A percentile compares a stretch with the other conserved stretches of the same genome.
Evolutionary conservation across 805 yeast genomes (phyloP).

Genomic region (Saturnispora galanensis): DNA sequence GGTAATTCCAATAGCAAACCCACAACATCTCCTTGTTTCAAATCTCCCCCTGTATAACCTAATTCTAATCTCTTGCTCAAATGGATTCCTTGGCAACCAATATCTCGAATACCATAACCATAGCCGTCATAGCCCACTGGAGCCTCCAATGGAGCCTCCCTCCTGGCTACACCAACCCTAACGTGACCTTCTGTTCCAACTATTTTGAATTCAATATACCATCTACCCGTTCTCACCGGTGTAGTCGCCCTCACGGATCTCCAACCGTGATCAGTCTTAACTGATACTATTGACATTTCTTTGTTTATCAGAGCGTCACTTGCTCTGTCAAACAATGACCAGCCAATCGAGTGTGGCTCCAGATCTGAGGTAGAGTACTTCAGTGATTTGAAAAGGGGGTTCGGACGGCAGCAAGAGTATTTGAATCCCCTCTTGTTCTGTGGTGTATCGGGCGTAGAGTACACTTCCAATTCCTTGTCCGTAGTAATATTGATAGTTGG

Average conservation of each 20-base stretch:
- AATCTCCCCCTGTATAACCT: constrained; percentile 19
- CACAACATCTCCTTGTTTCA: constrained; percentile 68
- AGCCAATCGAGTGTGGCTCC: constrained; percentile 50
- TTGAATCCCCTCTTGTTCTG: constrained; percentile 71
- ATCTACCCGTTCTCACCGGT: constrained; percentile 65
- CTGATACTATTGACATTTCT: constrained; percentile 37
- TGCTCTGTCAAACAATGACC: constrained; percentile 62
- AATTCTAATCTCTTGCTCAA: constrained; percentile 55
- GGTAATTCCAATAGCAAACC: constrained; percentile 76
- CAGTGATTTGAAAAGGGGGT: constrained; percentile 44
- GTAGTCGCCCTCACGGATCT: constrained; percentile 66
- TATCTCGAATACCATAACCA: constrained; percentile 84
- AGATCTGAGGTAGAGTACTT: constrained; percentile 66
- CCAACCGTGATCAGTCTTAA: constrained; percentile 56
- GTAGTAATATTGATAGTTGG: constrained; percentile 7
- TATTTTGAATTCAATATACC: constrained; percentile 71
- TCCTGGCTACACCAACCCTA: constrained; percentile 71
- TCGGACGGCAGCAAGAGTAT: constrained; percentile 70
- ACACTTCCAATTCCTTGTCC: constrained; percentile 22
- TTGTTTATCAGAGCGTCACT: constrained; percentile 39
- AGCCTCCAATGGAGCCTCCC: constrained; percentile 85
- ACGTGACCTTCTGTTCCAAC: constrained; percentile 35
- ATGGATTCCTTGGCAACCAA: constrained; percentile 65
- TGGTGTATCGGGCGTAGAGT: constrained; percentile 66
- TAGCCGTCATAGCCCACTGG: constrained; percentile 95